Evolutionary conservation across 805 yeast genomes (phyloP), one percentile per base, ranked within the genome.

Genomic region (Barnettozyma pratensis): DNA sequence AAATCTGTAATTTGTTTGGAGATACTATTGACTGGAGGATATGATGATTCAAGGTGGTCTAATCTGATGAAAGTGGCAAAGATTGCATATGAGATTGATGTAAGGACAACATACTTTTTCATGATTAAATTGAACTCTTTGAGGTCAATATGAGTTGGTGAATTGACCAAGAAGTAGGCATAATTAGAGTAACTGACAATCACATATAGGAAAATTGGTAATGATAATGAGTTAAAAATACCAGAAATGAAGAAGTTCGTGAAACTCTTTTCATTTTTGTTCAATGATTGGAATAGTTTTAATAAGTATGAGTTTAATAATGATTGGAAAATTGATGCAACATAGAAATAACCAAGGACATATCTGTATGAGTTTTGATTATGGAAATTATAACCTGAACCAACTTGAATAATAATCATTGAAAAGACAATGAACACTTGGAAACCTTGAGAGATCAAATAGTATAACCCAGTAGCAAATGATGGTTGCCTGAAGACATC

Each of bases 401-500:
- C 55, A 31, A 55, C 27, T 45, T 52, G 49, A 25, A 61, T 6
- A 14, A 43, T 31, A 14, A 54, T 56, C 8, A 49, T 30, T 3
- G 47, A 25, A 12, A 54, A 30, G 12, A 44, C 30, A 31, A 44
- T 11, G 30, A 31, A 43, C 7, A 12, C 8, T 19, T 58, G 61
- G 1, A 51, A 31, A 35, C 65, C 65, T n/a, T 51, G 44, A 3
- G 60, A 44, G 9, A 60, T 52, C 12, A 57, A 28, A 30, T 45
- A 48, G 37, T 47, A 55, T 2, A 61, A 43, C 5, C 47, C 5
- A 3, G 49, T 37, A 7, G 52, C 36, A 37, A 30, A 35, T 3
- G 5, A 7, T 14, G 62, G 60, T 14, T 36, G 44, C 56, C 64
- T 58, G 45, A 57, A 59, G 7, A 61, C 62, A 37, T 61, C 62